Percentiles rank a stretch among this genome's conserved stretches.
Conservation (phyloP, 768 basidiomycete genomes). For the Naganishia friedmannii region DNA sequence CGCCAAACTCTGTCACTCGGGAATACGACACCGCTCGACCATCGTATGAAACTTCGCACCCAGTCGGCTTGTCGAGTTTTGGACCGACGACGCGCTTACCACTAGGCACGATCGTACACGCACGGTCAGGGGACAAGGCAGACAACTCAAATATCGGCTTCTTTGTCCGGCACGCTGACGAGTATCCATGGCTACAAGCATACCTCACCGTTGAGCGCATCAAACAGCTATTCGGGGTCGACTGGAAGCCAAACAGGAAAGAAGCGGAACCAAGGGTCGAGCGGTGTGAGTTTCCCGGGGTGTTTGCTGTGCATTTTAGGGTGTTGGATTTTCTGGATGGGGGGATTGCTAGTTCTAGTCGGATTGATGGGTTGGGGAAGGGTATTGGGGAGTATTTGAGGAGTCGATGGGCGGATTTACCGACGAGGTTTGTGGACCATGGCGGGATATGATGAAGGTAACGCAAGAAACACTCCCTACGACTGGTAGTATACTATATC, state of each 20-base stretch:
- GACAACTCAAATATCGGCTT: slow-evolving; percentile 22
- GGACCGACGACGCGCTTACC: not conserved
- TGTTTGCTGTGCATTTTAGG: slow-evolving; percentile 17
- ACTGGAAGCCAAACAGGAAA: slow-evolving; percentile 2
- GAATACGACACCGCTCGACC: not conserved
- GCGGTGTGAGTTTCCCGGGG: slow-evolving; percentile 12
- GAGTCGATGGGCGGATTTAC: slow-evolving; percentile 6
- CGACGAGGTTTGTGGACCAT: not conserved
- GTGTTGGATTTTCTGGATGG: slow-evolving; percentile 21
- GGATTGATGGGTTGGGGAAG: slow-evolving; percentile 39
- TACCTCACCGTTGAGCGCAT: slow-evolving; percentile 18
- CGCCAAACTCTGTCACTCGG: not conserved
- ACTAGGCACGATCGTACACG: slow-evolving; percentile 18
- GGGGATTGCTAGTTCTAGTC: slow-evolving; percentile 45
- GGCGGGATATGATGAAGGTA: slow-evolving; percentile 5
- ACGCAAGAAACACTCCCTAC: not conserved
- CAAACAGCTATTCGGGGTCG: slow-evolving; percentile 3
- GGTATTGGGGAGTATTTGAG: slow-evolving; percentile 20
- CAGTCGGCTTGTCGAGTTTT: not conserved
- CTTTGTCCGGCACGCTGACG: slow-evolving; percentile 11
- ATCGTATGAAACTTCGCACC: slow-evolving; percentile 10
- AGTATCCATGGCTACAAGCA: slow-evolving; percentile 4
- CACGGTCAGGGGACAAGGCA: slow-evolving; percentile 16
- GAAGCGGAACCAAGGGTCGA: not conserved
- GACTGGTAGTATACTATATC: too few relatives aligned